Conservation (phyloP, 208 protist species). For the Balamuthia mandrillaris region DNA sequence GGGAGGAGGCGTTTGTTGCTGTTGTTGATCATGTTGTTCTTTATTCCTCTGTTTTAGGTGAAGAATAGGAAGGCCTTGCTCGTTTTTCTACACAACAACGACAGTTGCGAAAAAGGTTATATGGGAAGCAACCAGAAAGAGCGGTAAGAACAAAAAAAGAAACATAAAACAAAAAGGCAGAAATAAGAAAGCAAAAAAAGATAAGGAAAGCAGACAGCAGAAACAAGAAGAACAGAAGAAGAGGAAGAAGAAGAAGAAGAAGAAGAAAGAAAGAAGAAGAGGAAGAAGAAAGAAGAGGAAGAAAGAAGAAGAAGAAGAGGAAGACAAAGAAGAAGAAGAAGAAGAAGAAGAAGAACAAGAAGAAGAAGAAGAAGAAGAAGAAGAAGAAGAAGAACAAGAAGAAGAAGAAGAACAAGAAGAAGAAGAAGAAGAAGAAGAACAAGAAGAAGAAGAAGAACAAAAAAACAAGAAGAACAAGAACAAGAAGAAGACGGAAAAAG, state of each 20-base stretch:
- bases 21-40: too few species aligned
- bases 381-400: neutral
- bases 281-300: neutral
- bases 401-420: constrained; percentile 18
- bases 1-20: too few species aligned
- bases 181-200: too few species aligned
- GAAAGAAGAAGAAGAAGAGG: constrained; percentile 1
- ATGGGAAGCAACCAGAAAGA: too few species aligned
- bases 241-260: neutral
- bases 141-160: too few species aligned
- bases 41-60: too few species aligned
- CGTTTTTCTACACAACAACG: too few species aligned
- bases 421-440: constrained; percentile 27
- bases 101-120: too few species aligned
- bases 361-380: neutral
- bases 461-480: neutral
- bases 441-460: constrained; percentile 33
- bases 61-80: too few species aligned
- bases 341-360: neutral
- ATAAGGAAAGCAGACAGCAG: neutral
- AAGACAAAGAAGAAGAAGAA: constrained; percentile 1
- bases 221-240: neutral
- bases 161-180: too few species aligned
- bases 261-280: neutral
- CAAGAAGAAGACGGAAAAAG: neutral